A percentile compares a stretch with the other conserved stretches of the same genome.
These are phyloP conservation scores for Elsinoe ampelina DNA, from an alignment of 2,329 filamentous ascomycete species.

Conservation along the genomic window DNA sequence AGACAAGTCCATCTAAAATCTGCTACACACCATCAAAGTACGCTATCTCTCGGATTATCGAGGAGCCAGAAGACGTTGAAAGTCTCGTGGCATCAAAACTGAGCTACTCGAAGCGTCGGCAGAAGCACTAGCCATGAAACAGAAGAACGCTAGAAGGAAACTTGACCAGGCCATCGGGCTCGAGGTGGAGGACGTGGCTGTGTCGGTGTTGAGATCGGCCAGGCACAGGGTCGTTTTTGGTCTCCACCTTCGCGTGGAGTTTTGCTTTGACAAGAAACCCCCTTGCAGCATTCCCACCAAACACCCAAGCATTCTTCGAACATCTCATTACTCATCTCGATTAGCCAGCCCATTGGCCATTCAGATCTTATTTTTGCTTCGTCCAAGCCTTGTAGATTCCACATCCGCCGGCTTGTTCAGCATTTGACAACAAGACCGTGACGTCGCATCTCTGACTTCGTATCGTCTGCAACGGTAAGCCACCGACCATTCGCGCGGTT, in stretches of 20 bases:
- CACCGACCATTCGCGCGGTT: not conserved
- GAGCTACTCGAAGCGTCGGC: not conserved
- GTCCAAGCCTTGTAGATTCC: too few relatives aligned
- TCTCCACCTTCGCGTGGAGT: not conserved
- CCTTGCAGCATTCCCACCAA: not conserved
- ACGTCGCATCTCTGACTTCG: not conserved
- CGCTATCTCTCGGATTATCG: not conserved
- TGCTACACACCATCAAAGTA: not conserved
- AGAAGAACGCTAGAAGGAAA: slow-evolving; percentile 10
- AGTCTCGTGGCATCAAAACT: not conserved
- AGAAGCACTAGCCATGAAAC: not conserved
- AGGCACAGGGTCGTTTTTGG: not conserved
- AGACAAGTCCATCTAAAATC: not conserved
- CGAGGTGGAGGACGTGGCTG: too few relatives aligned
- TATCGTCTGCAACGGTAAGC: not conserved
- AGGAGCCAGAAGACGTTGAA: not conserved
- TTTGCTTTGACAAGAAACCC: not conserved
- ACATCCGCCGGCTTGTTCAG: too few relatives aligned
- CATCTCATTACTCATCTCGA: not conserved
- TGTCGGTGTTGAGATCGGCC: not conserved
- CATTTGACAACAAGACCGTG: not conserved
- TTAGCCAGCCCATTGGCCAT: not conserved
- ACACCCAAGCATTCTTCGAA: slow-evolving; percentile 1
- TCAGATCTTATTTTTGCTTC: not conserved
- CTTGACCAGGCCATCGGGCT: not conserved